Conservation (phyloP, 371 early-diverging fungal species). For the Thermomucor indicae-seudaticae region DNA sequence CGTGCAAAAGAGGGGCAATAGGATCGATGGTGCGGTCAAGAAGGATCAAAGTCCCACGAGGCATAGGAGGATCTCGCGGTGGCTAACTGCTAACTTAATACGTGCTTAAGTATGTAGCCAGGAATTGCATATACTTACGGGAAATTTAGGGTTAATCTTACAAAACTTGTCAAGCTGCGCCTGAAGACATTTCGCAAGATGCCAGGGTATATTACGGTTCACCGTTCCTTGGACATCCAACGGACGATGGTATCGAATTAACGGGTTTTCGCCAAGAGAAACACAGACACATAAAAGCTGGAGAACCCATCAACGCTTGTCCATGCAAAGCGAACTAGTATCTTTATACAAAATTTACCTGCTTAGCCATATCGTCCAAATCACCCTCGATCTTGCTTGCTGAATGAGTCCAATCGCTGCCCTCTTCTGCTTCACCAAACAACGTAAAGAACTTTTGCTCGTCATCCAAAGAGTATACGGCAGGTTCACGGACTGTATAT, state of each 20-base stretch:
- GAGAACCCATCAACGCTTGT: too few relatives aligned
- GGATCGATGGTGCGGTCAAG: conserved; percentile 90
- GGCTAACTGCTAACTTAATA: conserved; percentile 25
- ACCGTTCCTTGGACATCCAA: conserved; percentile 68
- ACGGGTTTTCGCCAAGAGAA: conserved; percentile 79
- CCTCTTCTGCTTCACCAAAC: conserved; percentile 33
- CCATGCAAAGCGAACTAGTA: not conserved
- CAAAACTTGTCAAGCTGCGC: conserved; percentile 58
- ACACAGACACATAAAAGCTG: conserved; percentile 71
- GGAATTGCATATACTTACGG: conserved; percentile 28
- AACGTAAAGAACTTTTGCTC: conserved; percentile 62
- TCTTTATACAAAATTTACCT: conserved; percentile 42
- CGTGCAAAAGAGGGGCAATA: conserved; percentile 84
- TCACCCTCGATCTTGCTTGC: conserved; percentile 51
- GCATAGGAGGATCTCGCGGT: conserved; percentile 55
- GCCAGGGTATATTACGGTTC: conserved; percentile 49
- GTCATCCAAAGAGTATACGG: conserved; percentile 75
- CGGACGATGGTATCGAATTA: conserved; percentile 81
- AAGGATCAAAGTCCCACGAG: conserved; percentile 75
- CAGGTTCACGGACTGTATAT: conserved; percentile 68
- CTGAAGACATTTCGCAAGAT: conserved; percentile 51
- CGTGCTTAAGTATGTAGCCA: not conserved
- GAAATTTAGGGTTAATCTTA: conserved; percentile 57
- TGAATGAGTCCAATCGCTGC: conserved; percentile 23
- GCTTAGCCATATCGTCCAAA: conserved; percentile 63